Base-by-base conservation (phyloP, 179 eudicot genomes). In the Spergularia azorica region DNA sequence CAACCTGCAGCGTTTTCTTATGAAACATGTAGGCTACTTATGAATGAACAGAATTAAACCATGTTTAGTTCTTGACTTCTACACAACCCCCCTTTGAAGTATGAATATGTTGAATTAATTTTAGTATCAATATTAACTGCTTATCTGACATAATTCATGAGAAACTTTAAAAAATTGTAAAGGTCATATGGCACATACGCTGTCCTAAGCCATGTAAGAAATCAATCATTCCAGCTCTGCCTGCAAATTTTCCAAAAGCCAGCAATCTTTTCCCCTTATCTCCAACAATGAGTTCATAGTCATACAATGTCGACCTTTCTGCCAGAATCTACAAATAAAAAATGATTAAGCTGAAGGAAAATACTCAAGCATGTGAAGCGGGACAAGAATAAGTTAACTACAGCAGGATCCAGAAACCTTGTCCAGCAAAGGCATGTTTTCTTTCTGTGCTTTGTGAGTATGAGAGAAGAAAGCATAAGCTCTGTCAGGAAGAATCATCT, bases 381-480 rank as follows among this genome's bases (percentile, higher is more conserved):
- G 3, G 50, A 61, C 14, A n/a, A 20, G 12, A 26, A 26, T 26
- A 26, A 26, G 32, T 52, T 6, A 61, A 62, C 61, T 18, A 64
- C 52, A 57, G 57, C 64, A 70, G 55, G 63, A 59, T 52, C 81
- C 20, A 21, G 32, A 54, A 63, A 7, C 99, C 92, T 91, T 93
- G 85, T 93, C 97, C 63, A 95, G 82, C 83, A 95, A 72, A 11
- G 99, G 94, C 97, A 93, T 91, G 81, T 90, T 95, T 83, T 93
- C 97, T 85, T 80, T 95, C 81, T 95, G 97, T 57, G 95, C 99
- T 82, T 95, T 95, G 87, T 95, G 99, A 38, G 97, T 95, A 80
- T 95, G 99, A 15, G 99, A 95, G 86, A 95, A 95, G 83, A 95
- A 95, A 39, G 97, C 93, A 87, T 91, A 95, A 26, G 94, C 92